Conservation (phyloP, 305 asterid species). For the Fraxinus velutina region DNA sequence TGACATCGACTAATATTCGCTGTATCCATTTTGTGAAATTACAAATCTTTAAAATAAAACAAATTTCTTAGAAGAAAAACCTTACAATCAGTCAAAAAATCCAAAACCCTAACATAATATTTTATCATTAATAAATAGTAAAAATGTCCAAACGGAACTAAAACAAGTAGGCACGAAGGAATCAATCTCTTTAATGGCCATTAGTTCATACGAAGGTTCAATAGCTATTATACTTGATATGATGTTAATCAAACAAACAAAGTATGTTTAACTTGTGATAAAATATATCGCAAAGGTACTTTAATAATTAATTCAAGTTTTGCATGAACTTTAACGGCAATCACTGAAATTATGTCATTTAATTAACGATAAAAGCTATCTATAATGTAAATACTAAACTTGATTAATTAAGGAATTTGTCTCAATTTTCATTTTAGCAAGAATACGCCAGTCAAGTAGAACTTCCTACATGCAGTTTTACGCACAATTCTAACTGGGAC, state of each 20-base stretch:
- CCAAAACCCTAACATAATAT: background rate
- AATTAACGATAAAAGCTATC: background rate
- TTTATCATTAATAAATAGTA: no score
- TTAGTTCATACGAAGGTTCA: background rate
- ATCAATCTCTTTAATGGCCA: background rate
- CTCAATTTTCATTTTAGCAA: no score
- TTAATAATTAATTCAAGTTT: no score
- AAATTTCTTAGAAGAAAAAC: no score
- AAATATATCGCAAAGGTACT: background rate
- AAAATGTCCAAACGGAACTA: background rate
- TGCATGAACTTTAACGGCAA: background rate
- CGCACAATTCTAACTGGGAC: no score
- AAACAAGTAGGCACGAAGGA: background rate
- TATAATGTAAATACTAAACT: no score
- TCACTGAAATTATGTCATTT: background rate
- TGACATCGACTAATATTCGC: background rate
- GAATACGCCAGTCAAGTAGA: no score
- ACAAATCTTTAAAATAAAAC: background rate
- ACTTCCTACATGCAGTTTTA: no score
- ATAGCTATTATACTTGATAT: no score
- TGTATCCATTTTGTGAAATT: background rate
- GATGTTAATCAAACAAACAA: no score
- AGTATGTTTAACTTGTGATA: background rate
- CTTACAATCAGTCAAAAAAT: background rate
- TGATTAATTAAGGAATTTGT: no score